Base-by-base conservation (phyloP, 305 asterid species). In the Solanum hybrid region DNA sequence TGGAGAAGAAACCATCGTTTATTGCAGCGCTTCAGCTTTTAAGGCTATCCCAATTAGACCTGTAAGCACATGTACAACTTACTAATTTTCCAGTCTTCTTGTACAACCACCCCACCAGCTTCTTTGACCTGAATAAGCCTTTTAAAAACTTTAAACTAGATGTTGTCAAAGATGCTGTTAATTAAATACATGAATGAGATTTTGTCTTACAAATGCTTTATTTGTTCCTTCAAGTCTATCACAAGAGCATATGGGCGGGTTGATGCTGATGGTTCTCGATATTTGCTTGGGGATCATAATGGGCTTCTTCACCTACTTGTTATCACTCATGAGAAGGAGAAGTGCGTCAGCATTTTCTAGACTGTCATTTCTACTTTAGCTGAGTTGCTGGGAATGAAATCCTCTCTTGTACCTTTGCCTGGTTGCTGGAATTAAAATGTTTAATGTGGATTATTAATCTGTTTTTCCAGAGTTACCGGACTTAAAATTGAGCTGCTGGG, bases 1-100 rank as follows among this genome's bases (percentile, higher is more conserved):
- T 87, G 99, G 99, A 69, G 99, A 97, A 95, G 99, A 97, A 94
- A 97, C 98, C 72, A 95, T 97, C 5, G 99, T 97, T 88, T 97
- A 97, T 89, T 95, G 98, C 94, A 95, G 99, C 89, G 99, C 99
- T 90, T 93, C 98, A 34, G 92, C 98, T 85, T 95, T 95, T 92
- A 97, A 94, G 93, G 98, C 99, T 78, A 95, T 96, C 91, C 99
- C 98, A 64, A 95, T 95, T 88, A 96, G 95, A 92, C 99, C 98
- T 87, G 99, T 96, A 94, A 38, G 99, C 88, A 79, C 29, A 89
- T 17, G 76, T 40, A 87, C 81, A n/a, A 71, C 51, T 71, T 36
- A 35, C 45, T n/a, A 34, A 72, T 45, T 37, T 87, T 36, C 40
- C 26, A 31, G 42, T 26, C 17, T 84, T 45, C 34, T 40, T 80